Evolutionary conservation across 768 basidiomycete genomes (phyloP), one percentile per base, ranked within the genome.

Genomic region (Serendipita sp.): DNA sequence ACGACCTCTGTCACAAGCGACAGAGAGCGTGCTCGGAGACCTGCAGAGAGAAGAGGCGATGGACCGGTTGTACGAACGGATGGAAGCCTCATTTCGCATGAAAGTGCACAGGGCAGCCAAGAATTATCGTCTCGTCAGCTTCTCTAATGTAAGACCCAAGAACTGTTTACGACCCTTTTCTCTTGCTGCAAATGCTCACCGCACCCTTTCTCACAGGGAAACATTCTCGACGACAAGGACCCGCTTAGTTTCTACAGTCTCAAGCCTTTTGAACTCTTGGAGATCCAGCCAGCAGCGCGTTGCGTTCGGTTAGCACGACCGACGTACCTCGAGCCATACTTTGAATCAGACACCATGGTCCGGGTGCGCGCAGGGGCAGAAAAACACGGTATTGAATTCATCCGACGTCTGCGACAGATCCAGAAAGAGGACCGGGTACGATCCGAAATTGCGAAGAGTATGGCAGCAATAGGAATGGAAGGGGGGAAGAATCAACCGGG

Each of bases 61-160:
- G 55, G 55, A 60, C 8, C 23, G 55, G 34, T 36, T 60, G 8
- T 60, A 60, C 55, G 55, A 60, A n/a, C 55, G 55, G 16, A 60
- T 60, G 27, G 55, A 60, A 60, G 33, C 55, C 10, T 33, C 27
- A n/a, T 23, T 60, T 29, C 4, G 36, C 5, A 23, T 10, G 8
- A 60, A 37, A 37, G 55, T 60, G 10, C 55, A 33, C 11, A 60
- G 34, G 36, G 55, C 55, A 8, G 55, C 55, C 27, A 60, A 60
- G 33, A 37, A 37, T 34, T 60, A 60, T 60, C 27, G 55, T 23
- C 29, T 60, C 55, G 55, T 60, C 55, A 60, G 55, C 55, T 60
- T 60, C 18, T 60, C 55, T 8, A 60, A 60, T 34, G 55, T 60
- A 8, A 36, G 55, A 29, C 16, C n/a, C 48, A 18, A 18, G 48